Evolutionary conservation across 2,329 filamentous ascomycete genomes (phyloP).

Genomic region (Fusarium burgessii): DNA sequence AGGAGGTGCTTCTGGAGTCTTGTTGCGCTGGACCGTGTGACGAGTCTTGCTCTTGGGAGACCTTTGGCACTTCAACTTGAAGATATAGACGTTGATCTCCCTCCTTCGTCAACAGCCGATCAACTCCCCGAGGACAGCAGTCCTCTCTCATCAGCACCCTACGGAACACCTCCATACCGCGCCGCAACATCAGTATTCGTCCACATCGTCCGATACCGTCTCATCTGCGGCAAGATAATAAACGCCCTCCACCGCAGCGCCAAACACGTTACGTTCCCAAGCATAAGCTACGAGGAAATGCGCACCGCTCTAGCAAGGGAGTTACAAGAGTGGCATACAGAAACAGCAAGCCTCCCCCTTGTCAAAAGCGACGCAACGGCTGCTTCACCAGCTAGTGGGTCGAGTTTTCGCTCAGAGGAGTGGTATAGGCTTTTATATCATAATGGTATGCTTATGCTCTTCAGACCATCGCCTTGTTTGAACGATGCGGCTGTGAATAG

Average conservation of each 20-base stretch:
- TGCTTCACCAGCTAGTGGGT: conserved; percentile 44
- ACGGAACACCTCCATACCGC: conserved; percentile 42
- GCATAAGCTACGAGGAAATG: conserved; percentile 30
- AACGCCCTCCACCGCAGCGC: conserved; percentile 51
- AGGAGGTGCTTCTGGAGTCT: conserved; percentile 59
- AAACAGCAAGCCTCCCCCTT: conserved; percentile 46
- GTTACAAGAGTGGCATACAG: conserved; percentile 49
- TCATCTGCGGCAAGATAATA: conserved; percentile 56
- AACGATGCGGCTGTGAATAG: conserved; percentile 44
- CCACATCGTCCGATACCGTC: conserved; percentile 55
- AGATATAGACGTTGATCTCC: conserved; percentile 56
- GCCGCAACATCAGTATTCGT: conserved; percentile 51
- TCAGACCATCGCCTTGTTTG: conserved; percentile 54
- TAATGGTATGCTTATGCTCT: conserved; percentile 58
- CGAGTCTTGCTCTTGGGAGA: conserved; percentile 54
- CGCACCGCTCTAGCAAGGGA: conserved; percentile 44
- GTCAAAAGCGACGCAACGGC: conserved; percentile 40
- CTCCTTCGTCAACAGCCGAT: conserved; percentile 36
- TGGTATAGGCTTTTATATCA: conserved; percentile 59
- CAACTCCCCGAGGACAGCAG: conserved; percentile 28
- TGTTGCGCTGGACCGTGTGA: conserved; percentile 54
- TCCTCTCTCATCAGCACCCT: conserved; percentile 29
- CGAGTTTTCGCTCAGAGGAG: conserved; percentile 55
- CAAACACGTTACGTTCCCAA: conserved; percentile 20
- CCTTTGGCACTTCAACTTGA: conserved; percentile 56